Conservation (phyloP, 1,284 basidiomycete genomes). For the Heliocybe sulcata region DNA sequence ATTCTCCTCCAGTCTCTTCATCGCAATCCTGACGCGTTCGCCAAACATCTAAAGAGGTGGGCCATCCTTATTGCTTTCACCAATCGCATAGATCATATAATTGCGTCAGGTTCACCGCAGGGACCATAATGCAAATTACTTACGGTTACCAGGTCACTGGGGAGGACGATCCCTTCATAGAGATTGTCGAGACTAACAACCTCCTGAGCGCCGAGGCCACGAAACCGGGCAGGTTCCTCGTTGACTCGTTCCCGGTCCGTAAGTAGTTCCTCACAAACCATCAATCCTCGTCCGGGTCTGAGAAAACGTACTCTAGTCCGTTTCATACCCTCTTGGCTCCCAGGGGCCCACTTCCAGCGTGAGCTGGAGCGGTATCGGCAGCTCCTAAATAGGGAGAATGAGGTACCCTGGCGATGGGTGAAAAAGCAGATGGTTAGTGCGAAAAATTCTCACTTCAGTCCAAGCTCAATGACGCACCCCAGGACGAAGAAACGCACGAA, state of each 20-base stretch:
- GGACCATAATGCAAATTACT: constrained; percentile 24
- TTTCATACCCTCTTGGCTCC: constrained; percentile 17
- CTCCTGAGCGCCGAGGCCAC: background rate
- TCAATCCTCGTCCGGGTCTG: background rate
- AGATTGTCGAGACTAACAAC: constrained; percentile 21
- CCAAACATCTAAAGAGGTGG: background rate
- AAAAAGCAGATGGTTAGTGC: constrained; percentile 14
- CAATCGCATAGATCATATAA: background rate
- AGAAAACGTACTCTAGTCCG: constrained; percentile 6
- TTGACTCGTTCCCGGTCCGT: constrained; percentile 23
- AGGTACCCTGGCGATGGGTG: constrained; percentile 16
- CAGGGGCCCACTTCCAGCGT: constrained; percentile 18
- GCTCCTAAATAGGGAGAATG: constrained; percentile 11
- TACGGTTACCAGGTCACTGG: constrained; percentile 26
- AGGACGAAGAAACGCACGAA: constrained; percentile 13
- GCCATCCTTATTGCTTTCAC: background rate
- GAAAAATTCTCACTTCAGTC: background rate
- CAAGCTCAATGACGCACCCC: background rate
- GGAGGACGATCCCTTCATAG: constrained; percentile 22
- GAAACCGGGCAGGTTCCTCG: constrained; percentile 20
- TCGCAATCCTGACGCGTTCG: background rate
- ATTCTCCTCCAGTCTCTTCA: background rate
- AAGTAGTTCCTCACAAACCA: constrained; percentile 6
- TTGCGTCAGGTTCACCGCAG: background rate
- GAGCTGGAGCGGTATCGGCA: constrained; percentile 6